Conservation (phyloP, 331 rosid genomes). For the Arachis monticola region DNA sequence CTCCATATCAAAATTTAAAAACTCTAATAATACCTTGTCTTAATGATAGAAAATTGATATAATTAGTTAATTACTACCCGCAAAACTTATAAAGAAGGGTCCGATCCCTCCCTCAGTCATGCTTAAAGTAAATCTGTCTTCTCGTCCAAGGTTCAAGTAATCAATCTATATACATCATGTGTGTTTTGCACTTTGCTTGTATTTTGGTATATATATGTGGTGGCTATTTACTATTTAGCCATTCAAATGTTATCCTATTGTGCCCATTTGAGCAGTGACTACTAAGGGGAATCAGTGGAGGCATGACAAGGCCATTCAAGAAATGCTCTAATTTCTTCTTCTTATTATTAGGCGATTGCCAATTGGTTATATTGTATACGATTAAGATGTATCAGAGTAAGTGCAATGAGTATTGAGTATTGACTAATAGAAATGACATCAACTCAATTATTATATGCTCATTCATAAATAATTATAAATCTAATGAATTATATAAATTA, state of each 20-base stretch:
- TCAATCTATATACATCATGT: neutral
- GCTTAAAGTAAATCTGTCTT: neutral
- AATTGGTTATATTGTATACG: neutral
- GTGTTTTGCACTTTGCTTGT: neutral
- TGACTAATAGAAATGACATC: conserved; percentile 13
- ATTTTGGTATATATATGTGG: conserved; percentile 2
- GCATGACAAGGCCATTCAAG: neutral
- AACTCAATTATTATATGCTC: neutral
- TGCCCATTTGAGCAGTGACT: neutral
- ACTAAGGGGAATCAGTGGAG: neutral
- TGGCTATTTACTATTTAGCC: neutral
- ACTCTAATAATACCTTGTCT: no score
- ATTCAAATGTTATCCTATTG: neutral
- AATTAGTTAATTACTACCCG: neutral
- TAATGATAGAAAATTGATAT: no score
- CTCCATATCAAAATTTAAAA: no score
- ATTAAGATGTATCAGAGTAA: conserved; percentile 14
- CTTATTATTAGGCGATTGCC: neutral
- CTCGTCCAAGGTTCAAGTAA: neutral
- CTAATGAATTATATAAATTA: no score
- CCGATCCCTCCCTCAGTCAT: neutral
- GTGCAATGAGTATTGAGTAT: neutral
- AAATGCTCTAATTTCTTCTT: neutral
- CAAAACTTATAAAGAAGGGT: neutral
- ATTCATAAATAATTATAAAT: no score